Percentiles rank a stretch among this genome's conserved stretches.
Conservation (phyloP, 257 asterid genomes). For the Leptodermis oblonga region DNA sequence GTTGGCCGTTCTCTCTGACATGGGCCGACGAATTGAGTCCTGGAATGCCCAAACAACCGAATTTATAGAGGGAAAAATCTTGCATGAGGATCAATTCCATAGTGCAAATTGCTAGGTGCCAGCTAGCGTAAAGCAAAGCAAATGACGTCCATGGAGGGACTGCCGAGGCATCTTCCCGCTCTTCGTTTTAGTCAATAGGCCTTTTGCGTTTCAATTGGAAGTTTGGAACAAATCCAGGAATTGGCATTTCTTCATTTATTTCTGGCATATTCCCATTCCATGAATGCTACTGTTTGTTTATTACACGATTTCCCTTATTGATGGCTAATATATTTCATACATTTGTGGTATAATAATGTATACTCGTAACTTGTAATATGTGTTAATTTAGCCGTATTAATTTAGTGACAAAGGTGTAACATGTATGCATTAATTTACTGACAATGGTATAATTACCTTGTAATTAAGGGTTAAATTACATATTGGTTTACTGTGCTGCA, state of each 20-base stretch:
- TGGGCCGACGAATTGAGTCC: neutral
- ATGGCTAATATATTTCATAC: too few relatives aligned
- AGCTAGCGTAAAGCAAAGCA: constrained; percentile 3
- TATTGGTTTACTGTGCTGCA: too few relatives aligned
- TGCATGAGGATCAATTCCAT: constrained; percentile 24
- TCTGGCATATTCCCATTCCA: neutral
- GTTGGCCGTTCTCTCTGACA: neutral
- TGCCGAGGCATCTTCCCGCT: too few relatives aligned
- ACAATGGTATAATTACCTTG: too few relatives aligned
- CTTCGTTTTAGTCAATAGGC: neutral
- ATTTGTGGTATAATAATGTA: too few relatives aligned
- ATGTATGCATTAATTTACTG: too few relatives aligned
- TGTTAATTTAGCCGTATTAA: too few relatives aligned
- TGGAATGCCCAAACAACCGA: neutral
- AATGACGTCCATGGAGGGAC: neutral
- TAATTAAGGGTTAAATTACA: too few relatives aligned
- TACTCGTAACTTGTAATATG: too few relatives aligned
- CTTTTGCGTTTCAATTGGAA: neutral
- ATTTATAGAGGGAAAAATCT: neutral
- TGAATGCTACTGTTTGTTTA: too few relatives aligned
- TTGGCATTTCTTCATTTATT: neutral
- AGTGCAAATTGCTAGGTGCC: constrained; percentile 16
- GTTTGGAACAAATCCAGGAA: neutral
- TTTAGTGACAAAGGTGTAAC: too few relatives aligned
- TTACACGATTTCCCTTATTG: too few relatives aligned